These are phyloP conservation scores for Globisporangium megalacanthum DNA, from an alignment of 352 stramenopile species.

Conservation along the genomic window DNA sequence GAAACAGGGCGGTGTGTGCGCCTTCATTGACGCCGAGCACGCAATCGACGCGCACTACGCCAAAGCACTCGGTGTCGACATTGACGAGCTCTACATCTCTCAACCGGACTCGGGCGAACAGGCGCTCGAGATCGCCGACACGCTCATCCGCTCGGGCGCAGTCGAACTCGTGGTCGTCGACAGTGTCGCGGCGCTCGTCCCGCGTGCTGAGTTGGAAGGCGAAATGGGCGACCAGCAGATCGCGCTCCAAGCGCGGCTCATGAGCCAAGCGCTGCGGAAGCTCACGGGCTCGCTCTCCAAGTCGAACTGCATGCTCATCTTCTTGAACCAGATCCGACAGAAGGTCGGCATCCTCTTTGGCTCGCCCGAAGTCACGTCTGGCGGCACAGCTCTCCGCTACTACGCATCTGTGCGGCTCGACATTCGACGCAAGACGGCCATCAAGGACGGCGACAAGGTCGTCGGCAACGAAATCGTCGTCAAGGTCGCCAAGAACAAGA, in stretches of 20 bases:
- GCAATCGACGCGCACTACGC: conserved; percentile 97
- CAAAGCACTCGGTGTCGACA: conserved; percentile 90
- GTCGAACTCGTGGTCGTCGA: conserved; percentile 98
- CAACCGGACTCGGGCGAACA: conserved; percentile 98
- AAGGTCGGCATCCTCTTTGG: conserved; percentile 98
- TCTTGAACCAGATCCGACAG: conserved; percentile 98
- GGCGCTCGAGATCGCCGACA: conserved; percentile 98
- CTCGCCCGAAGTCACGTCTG: conserved; percentile 96
- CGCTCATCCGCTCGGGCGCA: conserved; percentile 92
- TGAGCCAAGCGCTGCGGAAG: conserved; percentile 97
- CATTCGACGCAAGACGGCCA: conserved; percentile 91
- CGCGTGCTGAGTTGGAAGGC: conserved; percentile 92
- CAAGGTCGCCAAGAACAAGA: conserved; percentile 99
- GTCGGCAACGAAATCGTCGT: conserved; percentile 96
- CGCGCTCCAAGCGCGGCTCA: conserved; percentile 95
- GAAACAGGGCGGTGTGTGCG: conserved; percentile 91
- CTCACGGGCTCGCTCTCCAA: conserved; percentile 94
- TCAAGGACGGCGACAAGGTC: conserved; percentile 89
- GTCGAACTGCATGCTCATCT: conserved; percentile 96
- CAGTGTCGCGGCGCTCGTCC: conserved; percentile 96
- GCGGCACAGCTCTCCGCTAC: conserved; percentile 80
- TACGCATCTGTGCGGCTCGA: conserved; percentile 93
- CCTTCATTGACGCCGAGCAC: conserved; percentile 99
- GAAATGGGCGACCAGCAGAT: conserved; percentile 97
- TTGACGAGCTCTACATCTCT: conserved; percentile 95